A percentile compares a stretch with the other conserved stretches of the same genome.
Conservation (phyloP, 2,329 filamentous ascomycete genomes). For the Talaromyces piceae region DNA sequence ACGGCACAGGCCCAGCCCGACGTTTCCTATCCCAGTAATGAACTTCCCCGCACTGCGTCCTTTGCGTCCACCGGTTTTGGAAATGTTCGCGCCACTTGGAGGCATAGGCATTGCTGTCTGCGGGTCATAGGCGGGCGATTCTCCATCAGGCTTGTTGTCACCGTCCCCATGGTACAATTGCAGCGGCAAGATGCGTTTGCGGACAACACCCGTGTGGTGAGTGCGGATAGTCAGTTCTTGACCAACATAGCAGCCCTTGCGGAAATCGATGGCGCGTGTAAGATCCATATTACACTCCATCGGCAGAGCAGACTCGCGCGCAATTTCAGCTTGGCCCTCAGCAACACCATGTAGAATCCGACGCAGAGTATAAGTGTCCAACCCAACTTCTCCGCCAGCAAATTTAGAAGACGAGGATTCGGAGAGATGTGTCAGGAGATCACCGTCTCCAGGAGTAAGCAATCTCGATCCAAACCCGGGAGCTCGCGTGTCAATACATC, state of each 20-base stretch:
- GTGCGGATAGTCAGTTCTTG: slow-evolving; percentile 96
- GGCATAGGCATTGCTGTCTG: slow-evolving; percentile 22
- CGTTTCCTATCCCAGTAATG: slow-evolving; percentile 69
- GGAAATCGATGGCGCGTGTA: slow-evolving; percentile 79
- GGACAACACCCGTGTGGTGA: slow-evolving; percentile 84
- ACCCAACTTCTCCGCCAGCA: slow-evolving; percentile 42
- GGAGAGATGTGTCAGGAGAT: slow-evolving; percentile 23
- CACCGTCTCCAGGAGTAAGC: slow-evolving; percentile 30
- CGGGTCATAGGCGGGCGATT: slow-evolving; percentile 31
- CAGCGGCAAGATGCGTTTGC: slow-evolving; percentile 81
- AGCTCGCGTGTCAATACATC: slow-evolving; percentile 33
- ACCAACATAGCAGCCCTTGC: slow-evolving; percentile 93
- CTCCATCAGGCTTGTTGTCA: slow-evolving; percentile 18
- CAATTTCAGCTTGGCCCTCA: slow-evolving; percentile 76
- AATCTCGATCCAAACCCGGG: slow-evolving; percentile 34
- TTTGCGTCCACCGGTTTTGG: slow-evolving; percentile 42
- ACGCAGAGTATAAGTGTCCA: slow-evolving; percentile 63
- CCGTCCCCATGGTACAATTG: slow-evolving; percentile 55
- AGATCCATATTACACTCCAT: slow-evolving; percentile 86
- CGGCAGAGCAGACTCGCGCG: slow-evolving; percentile 64
- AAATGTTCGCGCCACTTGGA: slow-evolving; percentile 45
- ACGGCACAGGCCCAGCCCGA: slow-evolving; percentile 79
- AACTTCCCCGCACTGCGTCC: slow-evolving; percentile 73
- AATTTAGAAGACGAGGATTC: slow-evolving; percentile 22
- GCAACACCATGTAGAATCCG: slow-evolving; percentile 74